Conservation (phyloP, 1,284 basidiomycete species). For the Microstroma glucosiphilum region DNA sequence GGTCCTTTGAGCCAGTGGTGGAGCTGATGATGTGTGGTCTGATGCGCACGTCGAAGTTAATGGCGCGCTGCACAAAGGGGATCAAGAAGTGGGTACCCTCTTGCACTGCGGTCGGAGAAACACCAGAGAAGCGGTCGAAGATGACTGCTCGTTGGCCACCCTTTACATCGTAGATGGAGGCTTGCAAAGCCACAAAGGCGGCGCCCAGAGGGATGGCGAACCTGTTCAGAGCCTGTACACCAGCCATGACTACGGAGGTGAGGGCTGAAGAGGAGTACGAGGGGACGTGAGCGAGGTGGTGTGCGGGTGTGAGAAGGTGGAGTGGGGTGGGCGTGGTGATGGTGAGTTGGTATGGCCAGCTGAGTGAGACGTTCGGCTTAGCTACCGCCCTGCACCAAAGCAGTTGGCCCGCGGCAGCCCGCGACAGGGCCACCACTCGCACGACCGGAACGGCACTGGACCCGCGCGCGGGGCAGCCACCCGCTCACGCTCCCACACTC, state of each 20-base stretch:
- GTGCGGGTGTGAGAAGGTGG: too few relatives aligned
- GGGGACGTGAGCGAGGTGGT: not conserved
- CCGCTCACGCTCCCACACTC: too few relatives aligned
- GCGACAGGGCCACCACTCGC: too few relatives aligned
- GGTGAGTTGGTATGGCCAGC: too few relatives aligned
- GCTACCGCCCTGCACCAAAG: too few relatives aligned
- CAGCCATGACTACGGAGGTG: not conserved
- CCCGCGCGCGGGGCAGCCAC: too few relatives aligned
- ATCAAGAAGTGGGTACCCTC: conserved; percentile 96
- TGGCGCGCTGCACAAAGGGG: conserved; percentile 82
- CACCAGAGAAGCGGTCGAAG: conserved; percentile 95
- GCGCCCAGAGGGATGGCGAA: conserved; percentile 47
- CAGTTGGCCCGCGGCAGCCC: too few relatives aligned
- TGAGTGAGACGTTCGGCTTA: too few relatives aligned
- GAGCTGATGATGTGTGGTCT: conserved; percentile 97
- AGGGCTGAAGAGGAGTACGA: not conserved
- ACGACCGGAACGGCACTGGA: too few relatives aligned
- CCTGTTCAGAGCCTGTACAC: conserved; percentile 6
- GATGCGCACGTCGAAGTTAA: conserved; percentile 94
- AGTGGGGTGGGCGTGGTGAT: too few relatives aligned
- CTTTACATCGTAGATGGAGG: conserved; percentile 51
- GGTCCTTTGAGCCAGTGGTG: conserved; percentile 86
- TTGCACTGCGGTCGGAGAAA: conserved; percentile 51
- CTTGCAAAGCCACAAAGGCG: conserved; percentile 49
- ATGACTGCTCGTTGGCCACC: conserved; percentile 86